Evolutionary conservation across 2,329 filamentous ascomycete species (phyloP).

Genomic region (Fonsecaea pedrosoi): DNA sequence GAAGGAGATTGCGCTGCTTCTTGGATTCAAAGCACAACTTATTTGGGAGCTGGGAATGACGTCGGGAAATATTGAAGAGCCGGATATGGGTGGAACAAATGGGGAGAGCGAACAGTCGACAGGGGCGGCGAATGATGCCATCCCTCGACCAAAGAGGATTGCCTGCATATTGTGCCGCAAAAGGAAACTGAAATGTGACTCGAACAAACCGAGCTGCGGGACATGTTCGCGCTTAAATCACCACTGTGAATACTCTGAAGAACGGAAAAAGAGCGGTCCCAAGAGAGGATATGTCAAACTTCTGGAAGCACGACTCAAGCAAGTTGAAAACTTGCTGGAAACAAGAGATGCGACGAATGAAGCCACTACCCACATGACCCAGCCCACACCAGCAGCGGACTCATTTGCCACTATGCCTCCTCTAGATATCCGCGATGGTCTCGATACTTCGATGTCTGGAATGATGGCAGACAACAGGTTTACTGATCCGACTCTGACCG

Average conservation of each 20-base stretch:
- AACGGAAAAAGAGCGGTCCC: slow-evolving; percentile 90
- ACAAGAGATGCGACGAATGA: slow-evolving; percentile 30
- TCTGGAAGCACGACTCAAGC: slow-evolving; percentile 78
- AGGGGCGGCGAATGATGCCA: slow-evolving; percentile 39
- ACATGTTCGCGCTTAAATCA: slow-evolving; percentile 88
- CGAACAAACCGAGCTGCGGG: slow-evolving; percentile 80
- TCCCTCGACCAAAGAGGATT: slow-evolving; percentile 86
- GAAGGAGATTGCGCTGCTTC: not conserved
- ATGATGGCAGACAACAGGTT: slow-evolving; percentile 30
- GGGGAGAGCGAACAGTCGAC: slow-evolving; percentile 17
- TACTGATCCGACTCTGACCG: slow-evolving; percentile 31
- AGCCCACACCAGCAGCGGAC: slow-evolving; percentile 11
- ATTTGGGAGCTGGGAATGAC: slow-evolving; percentile 10
- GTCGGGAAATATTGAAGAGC: slow-evolving; percentile 22
- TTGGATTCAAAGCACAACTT: not conserved
- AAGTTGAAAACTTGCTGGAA: slow-evolving; percentile 40
- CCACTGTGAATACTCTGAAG: slow-evolving; percentile 88
- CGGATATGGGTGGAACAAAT: slow-evolving; percentile 10
- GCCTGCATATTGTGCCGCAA: slow-evolving; percentile 94
- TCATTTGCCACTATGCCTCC: slow-evolving; percentile 26
- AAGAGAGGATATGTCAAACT: slow-evolving; percentile 95
- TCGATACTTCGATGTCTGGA: slow-evolving; percentile 28
- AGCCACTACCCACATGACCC: not conserved
- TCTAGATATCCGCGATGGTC: slow-evolving; percentile 20
- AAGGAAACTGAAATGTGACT: slow-evolving; percentile 70